Conservation (phyloP, 2,329 filamentous ascomycete genomes). For the Fusarium chlamydosporum region DNA sequence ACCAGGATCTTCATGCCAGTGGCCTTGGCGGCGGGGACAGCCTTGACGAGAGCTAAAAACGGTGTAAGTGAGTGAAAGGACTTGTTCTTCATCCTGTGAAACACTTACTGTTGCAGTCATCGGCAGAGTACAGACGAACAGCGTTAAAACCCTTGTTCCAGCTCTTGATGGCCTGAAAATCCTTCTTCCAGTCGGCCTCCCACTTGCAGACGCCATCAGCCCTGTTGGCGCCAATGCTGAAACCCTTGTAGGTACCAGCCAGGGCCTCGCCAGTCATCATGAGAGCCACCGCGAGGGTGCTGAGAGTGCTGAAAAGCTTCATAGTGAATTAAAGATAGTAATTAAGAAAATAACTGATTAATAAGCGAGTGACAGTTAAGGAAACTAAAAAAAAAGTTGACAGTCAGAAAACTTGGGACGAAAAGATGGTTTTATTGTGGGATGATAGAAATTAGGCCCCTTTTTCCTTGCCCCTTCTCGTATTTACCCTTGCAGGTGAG, state of each 20-base stretch:
- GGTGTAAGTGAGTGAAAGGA: neutral
- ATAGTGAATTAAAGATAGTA: conserved; percentile 18
- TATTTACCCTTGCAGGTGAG: conserved; percentile 16
- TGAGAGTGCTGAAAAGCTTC: conserved; percentile 41
- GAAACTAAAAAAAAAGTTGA: conserved; percentile 4
- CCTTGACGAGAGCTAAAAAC: conserved; percentile 42
- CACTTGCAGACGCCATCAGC: conserved; percentile 44
- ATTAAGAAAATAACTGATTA: conserved; percentile 11
- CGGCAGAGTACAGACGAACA: conserved; percentile 42
- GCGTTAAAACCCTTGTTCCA: conserved; percentile 49
- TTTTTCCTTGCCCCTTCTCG: conserved; percentile 25
- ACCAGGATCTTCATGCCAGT: conserved; percentile 46
- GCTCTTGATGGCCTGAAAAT: conserved; percentile 48
- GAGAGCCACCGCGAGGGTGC: conserved; percentile 37
- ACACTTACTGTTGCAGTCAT: conserved; percentile 46
- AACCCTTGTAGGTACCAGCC: conserved; percentile 46
- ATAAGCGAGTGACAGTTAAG: conserved; percentile 19
- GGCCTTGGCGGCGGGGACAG: conserved; percentile 47
- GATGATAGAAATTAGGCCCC: conserved; percentile 29
- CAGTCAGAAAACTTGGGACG: conserved; percentile 2
- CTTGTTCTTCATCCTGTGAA: neutral
- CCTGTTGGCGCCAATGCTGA: conserved; percentile 47
- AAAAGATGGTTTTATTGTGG: conserved; percentile 15
- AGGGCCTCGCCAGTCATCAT: conserved; percentile 44
- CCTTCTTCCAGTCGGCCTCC: conserved; percentile 47